Percentiles rank a stretch among this genome's conserved stretches.
These are phyloP conservation scores for Neurospora sp. DNA, from an alignment of 495 filamentous ascomycete species.

Conservation along the genomic window DNA sequence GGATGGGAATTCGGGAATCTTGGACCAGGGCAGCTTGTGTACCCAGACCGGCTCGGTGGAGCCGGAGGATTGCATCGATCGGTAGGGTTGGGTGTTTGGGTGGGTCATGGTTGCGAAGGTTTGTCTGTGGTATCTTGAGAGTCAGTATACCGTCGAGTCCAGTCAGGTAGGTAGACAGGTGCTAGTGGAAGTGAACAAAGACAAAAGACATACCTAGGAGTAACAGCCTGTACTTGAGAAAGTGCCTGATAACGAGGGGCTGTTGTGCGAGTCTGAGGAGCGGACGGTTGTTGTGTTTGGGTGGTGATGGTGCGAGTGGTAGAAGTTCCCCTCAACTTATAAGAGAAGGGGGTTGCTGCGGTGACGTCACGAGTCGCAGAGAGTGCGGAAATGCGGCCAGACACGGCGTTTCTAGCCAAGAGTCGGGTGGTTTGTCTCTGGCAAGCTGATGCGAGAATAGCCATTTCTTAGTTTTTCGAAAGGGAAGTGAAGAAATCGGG, in stretches of 20 bases:
- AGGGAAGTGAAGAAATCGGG: neutral
- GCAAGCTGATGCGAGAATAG: neutral
- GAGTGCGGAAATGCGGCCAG: neutral
- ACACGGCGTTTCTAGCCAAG: neutral
- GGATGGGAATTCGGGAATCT: conserved; percentile 34
- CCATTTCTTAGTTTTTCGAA: neutral
- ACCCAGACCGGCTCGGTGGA: conserved; percentile 42
- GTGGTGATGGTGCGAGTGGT: neutral
- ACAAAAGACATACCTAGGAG: neutral
- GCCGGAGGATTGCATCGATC: conserved; percentile 40
- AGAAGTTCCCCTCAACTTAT: neutral
- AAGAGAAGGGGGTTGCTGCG: neutral
- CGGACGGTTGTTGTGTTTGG: neutral
- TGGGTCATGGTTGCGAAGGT: neutral
- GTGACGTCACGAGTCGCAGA: neutral
- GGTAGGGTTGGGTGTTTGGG: conserved; percentile 4
- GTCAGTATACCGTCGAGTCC: neutral
- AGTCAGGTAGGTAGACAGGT: too few species aligned
- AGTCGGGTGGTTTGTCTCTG: neutral
- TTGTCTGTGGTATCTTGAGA: neutral
- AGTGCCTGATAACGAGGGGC: neutral
- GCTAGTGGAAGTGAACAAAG: too few species aligned
- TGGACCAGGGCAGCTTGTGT: conserved; percentile 37
- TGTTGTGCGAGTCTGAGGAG: neutral
- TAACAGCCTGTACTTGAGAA: neutral